These are phyloP conservation scores for Urostyla sp. DNA, from an alignment of 73 alveolate species.

Conservation along the genomic window DNA sequence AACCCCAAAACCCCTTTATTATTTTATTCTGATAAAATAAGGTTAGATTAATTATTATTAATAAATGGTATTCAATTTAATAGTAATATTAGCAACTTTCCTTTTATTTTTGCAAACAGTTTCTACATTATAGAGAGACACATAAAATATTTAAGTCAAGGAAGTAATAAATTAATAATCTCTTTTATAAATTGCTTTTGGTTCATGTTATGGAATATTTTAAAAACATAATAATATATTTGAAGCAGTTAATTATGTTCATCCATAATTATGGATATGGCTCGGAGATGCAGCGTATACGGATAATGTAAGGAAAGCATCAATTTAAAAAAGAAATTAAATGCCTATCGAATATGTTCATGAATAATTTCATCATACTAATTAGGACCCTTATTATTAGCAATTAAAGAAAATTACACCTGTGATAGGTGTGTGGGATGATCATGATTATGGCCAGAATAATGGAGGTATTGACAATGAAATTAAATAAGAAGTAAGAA, in stretches of 20 bases:
- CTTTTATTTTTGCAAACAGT: no score
- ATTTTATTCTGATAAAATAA: no score
- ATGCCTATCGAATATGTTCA: constrained; percentile 14
- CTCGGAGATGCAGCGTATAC: constrained; percentile 77
- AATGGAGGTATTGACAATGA: constrained; percentile 64
- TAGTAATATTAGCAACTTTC: no score
- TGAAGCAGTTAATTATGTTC: background rate
- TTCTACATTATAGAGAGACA: no score
- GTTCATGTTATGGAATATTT: constrained; percentile 60
- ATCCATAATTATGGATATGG: constrained; percentile 68
- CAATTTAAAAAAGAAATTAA: background rate
- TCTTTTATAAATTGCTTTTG: constrained; percentile 59
- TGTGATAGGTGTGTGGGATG: constrained; percentile 85
- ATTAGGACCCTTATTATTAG: constrained; percentile 21
- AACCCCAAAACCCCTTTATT: no score
- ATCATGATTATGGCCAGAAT: constrained; percentile 80
- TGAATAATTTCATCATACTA: background rate
- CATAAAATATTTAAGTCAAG: no score
- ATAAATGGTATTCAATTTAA: no score
- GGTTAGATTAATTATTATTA: no score
- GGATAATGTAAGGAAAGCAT: constrained; percentile 10
- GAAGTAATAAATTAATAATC: no score
- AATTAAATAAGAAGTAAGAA: constrained; percentile 38
- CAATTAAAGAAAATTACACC: constrained; percentile 41
- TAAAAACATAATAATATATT: constrained; percentile 38